A percentile compares a stretch with the other conserved stretches of the same genome.
phyloP scores from a whole-genome alignment of 371 early-diverging fungal species.

The Apophysomyces elegans region DNA sequence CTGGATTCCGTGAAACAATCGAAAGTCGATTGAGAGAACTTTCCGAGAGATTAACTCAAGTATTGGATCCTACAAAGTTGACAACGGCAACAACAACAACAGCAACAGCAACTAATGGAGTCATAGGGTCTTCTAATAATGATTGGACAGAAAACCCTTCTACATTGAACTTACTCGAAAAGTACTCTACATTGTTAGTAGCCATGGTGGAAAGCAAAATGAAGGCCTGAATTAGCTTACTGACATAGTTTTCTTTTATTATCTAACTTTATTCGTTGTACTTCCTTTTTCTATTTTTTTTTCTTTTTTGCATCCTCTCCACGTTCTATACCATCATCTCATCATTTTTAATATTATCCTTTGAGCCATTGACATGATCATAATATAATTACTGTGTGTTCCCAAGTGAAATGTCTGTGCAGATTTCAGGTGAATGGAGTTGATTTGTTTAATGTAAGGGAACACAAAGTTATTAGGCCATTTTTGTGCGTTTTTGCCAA shows the following conservation, averaged over 20 bases:
- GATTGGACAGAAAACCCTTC: constrained; percentile 9
- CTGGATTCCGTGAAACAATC: background rate
- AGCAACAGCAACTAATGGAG: no score
- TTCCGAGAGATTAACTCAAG: background rate
- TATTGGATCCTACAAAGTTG: background rate
- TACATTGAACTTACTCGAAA: constrained; percentile 22
- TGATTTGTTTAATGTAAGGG: no score
- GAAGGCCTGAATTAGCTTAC: background rate
- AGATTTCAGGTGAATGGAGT: no score
- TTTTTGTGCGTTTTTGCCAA: no score
- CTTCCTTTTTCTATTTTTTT: background rate
- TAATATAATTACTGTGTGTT: no score
- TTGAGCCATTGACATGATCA: background rate
- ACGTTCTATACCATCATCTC: background rate
- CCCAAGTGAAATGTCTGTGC: no score
- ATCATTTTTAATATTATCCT: background rate
- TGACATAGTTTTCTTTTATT: no score
- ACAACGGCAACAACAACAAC: no score
- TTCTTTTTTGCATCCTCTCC: background rate
- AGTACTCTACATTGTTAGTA: constrained; percentile 25
- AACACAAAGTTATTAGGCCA: no score
- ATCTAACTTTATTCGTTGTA: background rate
- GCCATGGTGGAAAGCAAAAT: constrained; percentile 28
- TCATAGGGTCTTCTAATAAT: background rate
- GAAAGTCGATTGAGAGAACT: constrained; percentile 13